Evolutionary conservation across 139 green algal species (phyloP), one percentile per base, ranked within the genome.

Genomic region (Closterium sp.): DNA sequence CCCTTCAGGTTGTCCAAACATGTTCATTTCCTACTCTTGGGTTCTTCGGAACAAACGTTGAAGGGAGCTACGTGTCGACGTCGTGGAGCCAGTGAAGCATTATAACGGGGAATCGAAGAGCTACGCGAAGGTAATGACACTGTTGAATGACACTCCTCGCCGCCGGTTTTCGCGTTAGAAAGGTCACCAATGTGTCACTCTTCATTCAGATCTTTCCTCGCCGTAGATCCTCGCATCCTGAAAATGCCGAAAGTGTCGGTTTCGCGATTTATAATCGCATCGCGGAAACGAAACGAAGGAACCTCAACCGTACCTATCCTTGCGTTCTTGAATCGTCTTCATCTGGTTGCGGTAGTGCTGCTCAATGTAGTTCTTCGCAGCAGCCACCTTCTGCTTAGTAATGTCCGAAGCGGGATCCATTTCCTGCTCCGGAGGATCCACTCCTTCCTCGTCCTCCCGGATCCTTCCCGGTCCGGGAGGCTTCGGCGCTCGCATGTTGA

Each of bases 321-420:
- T 94, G 4, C 97, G 95, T 76, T 98, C 96, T 89, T 96, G 93
- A 32, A 96, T 93, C 84, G 96, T 97, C 84, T 98, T 96, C 38
- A 96, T 94, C 88, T 98, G 96, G 33, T 95, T 90, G 34, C 96
- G 97, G 94, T 99, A 99, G 94, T 99, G 96, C 90, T 99, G 97
- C 92, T 99, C 97, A 28, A 99, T 99, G 88, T 97, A 98, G 76
- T 94, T 95, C 91, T 98, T 98, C 2, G 97, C 97, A 23, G 97
- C 96, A 28, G 96, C 83, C 81, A 94, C 93, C 19, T 88, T 91
- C 91, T 94, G 84, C 88, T 84, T 88, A 66, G 93, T 95, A 25
- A 92, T 86, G 83, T 86, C 83, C 83, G 83, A 86, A 12, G 83
- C 83, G 31, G 83, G 30, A 86, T 76, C 55, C 55, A 76, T 76